Percentiles rank a stretch among this genome's conserved stretches.
Evolutionary conservation across 768 basidiomycete genomes (phyloP).

Genomic region (Lentinula lateritia): DNA sequence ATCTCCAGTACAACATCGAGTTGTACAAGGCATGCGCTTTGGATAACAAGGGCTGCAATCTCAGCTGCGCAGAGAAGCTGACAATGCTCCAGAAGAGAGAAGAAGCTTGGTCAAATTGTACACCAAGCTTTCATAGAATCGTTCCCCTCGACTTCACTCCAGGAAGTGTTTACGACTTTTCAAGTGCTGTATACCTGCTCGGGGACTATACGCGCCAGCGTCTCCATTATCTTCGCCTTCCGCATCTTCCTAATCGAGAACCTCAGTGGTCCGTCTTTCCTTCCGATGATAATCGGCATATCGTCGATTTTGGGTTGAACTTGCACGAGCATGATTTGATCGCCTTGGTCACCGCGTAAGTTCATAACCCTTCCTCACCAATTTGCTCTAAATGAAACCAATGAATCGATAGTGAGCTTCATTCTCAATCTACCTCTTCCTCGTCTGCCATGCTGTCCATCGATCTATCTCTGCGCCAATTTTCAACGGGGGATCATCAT

Average conservation of each 20-base stretch:
- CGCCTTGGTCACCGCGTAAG: slow-evolving; percentile 34
- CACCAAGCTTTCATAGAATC: slow-evolving; percentile 17
- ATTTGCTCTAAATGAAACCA: not conserved
- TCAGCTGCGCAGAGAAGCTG: slow-evolving; percentile 21
- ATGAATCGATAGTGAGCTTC: not conserved
- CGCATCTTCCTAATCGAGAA: slow-evolving; percentile 19
- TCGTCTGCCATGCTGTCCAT: slow-evolving; percentile 2
- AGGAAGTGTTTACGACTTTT: slow-evolving; percentile 38
- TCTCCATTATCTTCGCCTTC: slow-evolving; percentile 29
- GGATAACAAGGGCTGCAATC: slow-evolving; percentile 22
- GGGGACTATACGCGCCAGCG: slow-evolving; percentile 19
- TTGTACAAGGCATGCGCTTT: slow-evolving; percentile 18
- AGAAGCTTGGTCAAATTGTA: slow-evolving; percentile 24
- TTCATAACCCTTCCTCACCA: slow-evolving; percentile 5
- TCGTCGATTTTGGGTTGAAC: slow-evolving; percentile 39
- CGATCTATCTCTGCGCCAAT: slow-evolving; percentile 12
- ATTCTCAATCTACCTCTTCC: not conserved
- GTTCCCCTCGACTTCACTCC: slow-evolving; percentile 22
- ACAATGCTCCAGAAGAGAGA: slow-evolving; percentile 19
- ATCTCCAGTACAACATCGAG: slow-evolving; percentile 27
- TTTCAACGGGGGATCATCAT: slow-evolving; percentile 16
- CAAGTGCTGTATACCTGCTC: slow-evolving; percentile 33
- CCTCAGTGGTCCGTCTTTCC: slow-evolving; percentile 24
- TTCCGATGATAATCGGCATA: slow-evolving; percentile 15
- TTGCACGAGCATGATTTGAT: slow-evolving; percentile 41